Conservation (phyloP, 75 land plant species). For the Sequoiadendron giganteum region DNA sequence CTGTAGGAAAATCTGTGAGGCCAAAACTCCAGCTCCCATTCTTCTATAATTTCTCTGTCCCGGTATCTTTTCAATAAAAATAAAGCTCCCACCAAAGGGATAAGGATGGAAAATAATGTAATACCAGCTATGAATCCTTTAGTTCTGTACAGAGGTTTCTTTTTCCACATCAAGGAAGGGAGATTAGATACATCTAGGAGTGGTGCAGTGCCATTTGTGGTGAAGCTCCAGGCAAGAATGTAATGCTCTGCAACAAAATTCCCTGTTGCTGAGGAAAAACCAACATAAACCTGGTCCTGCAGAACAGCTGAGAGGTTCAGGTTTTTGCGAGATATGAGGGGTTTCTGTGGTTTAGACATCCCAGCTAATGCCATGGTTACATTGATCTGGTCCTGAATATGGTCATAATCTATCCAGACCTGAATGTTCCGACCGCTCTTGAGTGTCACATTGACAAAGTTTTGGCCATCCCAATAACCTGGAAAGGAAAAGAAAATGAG, state of each 20-base stretch:
- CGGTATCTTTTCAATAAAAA: neutral
- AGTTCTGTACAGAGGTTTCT: neutral
- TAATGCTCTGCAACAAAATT: conserved; percentile 12
- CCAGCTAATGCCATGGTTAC: conserved; percentile 4
- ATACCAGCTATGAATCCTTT: neutral
- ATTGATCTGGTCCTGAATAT: conserved; percentile 1
- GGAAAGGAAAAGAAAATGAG: neutral
- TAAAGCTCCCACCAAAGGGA: neutral
- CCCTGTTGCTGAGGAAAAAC: conserved; percentile 35
- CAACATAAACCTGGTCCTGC: conserved; percentile 29
- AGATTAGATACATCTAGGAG: conserved; percentile 26
- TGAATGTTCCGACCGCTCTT: conserved; percentile 14
- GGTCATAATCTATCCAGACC: conserved; percentile 22
- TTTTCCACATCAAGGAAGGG: conserved; percentile 20
- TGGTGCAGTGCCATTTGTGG: conserved; percentile 24
- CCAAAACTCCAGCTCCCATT: conserved; percentile 23
- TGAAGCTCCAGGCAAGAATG: conserved; percentile 32
- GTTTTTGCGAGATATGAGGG: conserved; percentile 19
- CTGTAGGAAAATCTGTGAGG: conserved; percentile 20
- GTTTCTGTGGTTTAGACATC: conserved; percentile 14
- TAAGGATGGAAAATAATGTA: neutral
- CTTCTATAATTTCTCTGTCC: conserved; percentile 16
- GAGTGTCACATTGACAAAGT: conserved; percentile 3
- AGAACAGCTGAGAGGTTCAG: conserved; percentile 17
- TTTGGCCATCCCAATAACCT: neutral